A percentile compares a stretch with the other conserved stretches of the same genome.
Evolutionary conservation across 495 filamentous ascomycete species (phyloP).

Genomic region (Aspergillus wentii): DNA sequence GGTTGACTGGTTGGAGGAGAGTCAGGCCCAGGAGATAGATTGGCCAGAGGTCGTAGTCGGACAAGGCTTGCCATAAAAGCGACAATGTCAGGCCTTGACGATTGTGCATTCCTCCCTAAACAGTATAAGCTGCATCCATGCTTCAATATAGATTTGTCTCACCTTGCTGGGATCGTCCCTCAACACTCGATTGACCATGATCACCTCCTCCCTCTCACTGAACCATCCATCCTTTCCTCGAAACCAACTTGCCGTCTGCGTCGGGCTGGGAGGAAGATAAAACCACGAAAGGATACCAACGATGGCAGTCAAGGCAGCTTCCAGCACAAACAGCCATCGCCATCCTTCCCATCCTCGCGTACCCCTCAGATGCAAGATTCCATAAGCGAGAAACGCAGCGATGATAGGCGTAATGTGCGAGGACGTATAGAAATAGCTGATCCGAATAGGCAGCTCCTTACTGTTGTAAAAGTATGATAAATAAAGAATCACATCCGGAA

Average conservation of each 20-base stretch:
- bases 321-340: too few relatives aligned
- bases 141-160: too few relatives aligned
- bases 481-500: slow-evolving; percentile 40
- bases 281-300: slow-evolving; percentile 53
- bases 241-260: slow-evolving; percentile 54
- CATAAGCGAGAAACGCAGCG: too few relatives aligned
- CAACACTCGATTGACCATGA: too few relatives aligned
- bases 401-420: slow-evolving; percentile 52
- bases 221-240: slow-evolving; percentile 60
- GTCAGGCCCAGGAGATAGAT: slow-evolving; percentile 9
- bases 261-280: slow-evolving; percentile 56
- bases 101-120: slow-evolving; percentile 9
- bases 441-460: slow-evolving; percentile 52
- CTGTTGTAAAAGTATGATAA: slow-evolving; percentile 61
- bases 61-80: slow-evolving; percentile 43
- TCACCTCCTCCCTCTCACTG: too few relatives aligned
- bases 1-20: slow-evolving; percentile 4
- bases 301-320: slow-evolving; percentile 35
- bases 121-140: too few relatives aligned
- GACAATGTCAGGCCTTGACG: slow-evolving; percentile 48
- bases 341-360: too few relatives aligned
- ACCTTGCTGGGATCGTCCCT: too few relatives aligned
- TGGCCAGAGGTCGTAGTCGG: slow-evolving; percentile 59
- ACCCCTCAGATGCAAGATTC: too few relatives aligned
- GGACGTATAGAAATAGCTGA: slow-evolving; percentile 57